Base-by-base conservation (phyloP, 768 basidiomycete species). In the Leucosporidium yakuticum region DNA sequence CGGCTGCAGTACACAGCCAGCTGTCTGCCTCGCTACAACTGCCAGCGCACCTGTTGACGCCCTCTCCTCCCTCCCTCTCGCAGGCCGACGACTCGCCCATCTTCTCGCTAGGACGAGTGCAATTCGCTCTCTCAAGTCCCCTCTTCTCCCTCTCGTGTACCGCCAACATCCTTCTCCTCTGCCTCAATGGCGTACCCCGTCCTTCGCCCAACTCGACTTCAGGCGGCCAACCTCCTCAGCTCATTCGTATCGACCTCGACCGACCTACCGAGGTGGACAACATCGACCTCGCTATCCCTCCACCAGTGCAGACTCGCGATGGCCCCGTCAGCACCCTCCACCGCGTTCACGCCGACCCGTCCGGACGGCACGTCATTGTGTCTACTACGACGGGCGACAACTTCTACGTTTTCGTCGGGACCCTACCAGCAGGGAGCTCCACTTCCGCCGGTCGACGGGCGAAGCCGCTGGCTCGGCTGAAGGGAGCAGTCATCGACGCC, bases 311-410 rank as follows among this genome's bases (percentile, higher is more conserved):
- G 51, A 60, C 66, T 34, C 25, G 48, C 20, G 4, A 32, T n/a
- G 21, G 54, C 44, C 23, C 20, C 20, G 15, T 36, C 21, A 56
- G 64, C 20, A 2, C 68, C 5, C 85, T 97, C 57, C 80, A 88
- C 81, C 88, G 88, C 76, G 79, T 97, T 62, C 97, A 93, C 80
- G 85, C 90, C 77, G 94, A 98, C 78, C 94, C 94, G 20, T 89
- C 92, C 0, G 94, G 94, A 6, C 83, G 89, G 44, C 96, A 98
- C 80, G 84, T 95, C 60, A 79, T 98, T 51, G 83, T 95, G 62
- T 90, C 91, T 0, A 93, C 92, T 14, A 81, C 81, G 19, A 86
- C 91, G 74, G 92, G 92, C 60, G 94, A 99, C 77, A 94, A 91
- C 69, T 97, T 90, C 87, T 97, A 98, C 77, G 80, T 93, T 5